phyloP scores from a whole-genome alignment of 1,284 basidiomycete genomes.

The Heliocybe sulcata region DNA sequence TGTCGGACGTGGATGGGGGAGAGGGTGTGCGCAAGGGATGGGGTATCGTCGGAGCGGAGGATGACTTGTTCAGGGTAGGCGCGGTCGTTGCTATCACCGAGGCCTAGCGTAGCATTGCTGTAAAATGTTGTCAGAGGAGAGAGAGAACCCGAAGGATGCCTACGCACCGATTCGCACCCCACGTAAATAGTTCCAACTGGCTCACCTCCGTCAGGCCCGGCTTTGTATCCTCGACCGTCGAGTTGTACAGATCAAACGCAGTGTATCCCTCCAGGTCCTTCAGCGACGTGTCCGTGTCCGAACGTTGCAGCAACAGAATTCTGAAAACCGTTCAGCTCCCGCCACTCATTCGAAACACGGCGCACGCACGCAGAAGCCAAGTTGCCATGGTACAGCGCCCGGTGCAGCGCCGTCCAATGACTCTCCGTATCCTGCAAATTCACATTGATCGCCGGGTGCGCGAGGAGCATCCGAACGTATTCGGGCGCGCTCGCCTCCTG shows the following conservation, averaged over 20 bases:
- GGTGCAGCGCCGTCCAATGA: conserved; percentile 89
- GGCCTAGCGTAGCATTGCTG: conserved; percentile 81
- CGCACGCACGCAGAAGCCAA: conserved; percentile 60
- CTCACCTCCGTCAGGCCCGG: conserved; percentile 35
- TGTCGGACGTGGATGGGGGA: conserved; percentile 55
- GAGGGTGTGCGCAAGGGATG: conserved; percentile 36
- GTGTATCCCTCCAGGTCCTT: conserved; percentile 92
- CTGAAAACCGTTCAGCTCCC: conserved; percentile 23
- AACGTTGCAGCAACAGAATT: conserved; percentile 66
- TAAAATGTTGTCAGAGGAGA: conserved; percentile 3
- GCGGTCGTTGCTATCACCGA: conserved; percentile 78
- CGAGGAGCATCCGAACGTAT: conserved; percentile 78
- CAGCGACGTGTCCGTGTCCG: conserved; percentile 68
- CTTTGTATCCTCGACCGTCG: conserved; percentile 71
- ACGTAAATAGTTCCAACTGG: conserved; percentile 72
- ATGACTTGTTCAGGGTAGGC: conserved; percentile 74
- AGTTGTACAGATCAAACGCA: conserved; percentile 92
- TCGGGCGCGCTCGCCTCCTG: conserved; percentile 59
- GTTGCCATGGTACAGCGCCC: conserved; percentile 87
- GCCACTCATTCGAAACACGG: not conserved
- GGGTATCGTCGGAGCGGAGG: conserved; percentile 28
- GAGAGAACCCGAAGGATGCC: conserved; percentile 6
- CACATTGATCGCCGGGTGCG: conserved; percentile 72
- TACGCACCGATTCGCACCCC: conserved; percentile 82
- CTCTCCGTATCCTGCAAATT: conserved; percentile 83